phyloP scores from a whole-genome alignment of 805 yeast genomes.

The Teunomyces funiuensis region DNA sequence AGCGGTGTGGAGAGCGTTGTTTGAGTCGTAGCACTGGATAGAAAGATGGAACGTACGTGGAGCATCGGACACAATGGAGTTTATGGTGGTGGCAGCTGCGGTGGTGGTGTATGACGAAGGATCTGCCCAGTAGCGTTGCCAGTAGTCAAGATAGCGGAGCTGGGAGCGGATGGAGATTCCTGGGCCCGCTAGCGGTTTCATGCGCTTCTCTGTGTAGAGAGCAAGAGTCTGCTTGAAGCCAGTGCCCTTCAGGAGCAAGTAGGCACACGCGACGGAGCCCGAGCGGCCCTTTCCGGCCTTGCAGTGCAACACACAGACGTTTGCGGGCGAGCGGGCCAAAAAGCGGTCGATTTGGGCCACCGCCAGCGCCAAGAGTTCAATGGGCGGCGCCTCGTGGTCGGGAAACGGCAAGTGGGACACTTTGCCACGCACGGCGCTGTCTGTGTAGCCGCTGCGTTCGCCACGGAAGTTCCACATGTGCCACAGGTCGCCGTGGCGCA shows the following conservation, averaged over 20 bases:
- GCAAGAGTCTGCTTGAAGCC: conserved; percentile 47
- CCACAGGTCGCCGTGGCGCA: conserved; percentile 60
- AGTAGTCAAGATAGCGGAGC: conserved; percentile 62
- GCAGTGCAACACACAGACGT: conserved; percentile 78
- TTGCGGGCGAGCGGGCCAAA: conserved; percentile 29
- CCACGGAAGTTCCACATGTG: conserved; percentile 67
- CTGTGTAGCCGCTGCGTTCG: conserved; percentile 46
- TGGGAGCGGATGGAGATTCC: conserved; percentile 80
- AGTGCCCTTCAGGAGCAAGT: conserved; percentile 31
- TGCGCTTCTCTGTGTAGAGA: conserved; percentile 56
- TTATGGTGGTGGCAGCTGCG: background rate
- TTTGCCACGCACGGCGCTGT: conserved; percentile 33
- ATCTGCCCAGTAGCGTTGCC: conserved; percentile 18
- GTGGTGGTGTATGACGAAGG: background rate
- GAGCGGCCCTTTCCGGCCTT: conserved; percentile 91
- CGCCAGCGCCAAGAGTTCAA: conserved; percentile 46
- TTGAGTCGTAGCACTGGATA: background rate
- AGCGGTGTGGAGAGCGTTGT: background rate
- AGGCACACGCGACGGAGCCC: conserved; percentile 73
- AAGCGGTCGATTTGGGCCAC: conserved; percentile 47
- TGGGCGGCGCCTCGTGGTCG: conserved; percentile 78
- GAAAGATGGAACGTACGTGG: background rate
- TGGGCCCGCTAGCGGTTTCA: conserved; percentile 52
- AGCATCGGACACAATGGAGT: background rate
- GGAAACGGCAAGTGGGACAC: conserved; percentile 57